A percentile compares a stretch with the other conserved stretches of the same genome.
phyloP scores from a whole-genome alignment of 441 rosid genomes.

The Melastoma candidum region DNA sequence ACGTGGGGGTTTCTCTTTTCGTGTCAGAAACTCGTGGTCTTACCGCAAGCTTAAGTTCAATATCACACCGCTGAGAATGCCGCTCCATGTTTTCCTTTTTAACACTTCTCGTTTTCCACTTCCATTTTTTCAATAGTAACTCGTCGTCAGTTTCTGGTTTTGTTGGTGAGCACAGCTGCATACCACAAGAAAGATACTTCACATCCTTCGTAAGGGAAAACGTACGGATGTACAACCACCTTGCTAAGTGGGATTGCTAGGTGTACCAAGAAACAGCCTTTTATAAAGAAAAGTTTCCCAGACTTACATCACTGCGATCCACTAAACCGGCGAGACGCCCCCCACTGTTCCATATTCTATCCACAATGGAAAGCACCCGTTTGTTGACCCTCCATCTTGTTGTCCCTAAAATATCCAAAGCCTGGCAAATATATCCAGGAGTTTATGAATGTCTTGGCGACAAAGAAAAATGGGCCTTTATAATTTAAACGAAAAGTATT shows the following conservation, averaged over 20 bases:
- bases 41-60: conserved; percentile 88
- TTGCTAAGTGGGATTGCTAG: neutral
- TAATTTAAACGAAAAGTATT: too few species aligned
- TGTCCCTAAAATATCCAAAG: conserved; percentile 85
- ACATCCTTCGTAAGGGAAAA: too few species aligned
- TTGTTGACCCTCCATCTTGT: conserved; percentile 88
- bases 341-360: conserved; percentile 73
- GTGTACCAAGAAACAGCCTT: too few species aligned
- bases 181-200: conserved; percentile 3
- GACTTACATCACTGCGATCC: conserved; percentile 71
- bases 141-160: conserved; percentile 52
- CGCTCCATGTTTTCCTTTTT: conserved; percentile 77
- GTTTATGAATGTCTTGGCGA: neutral
- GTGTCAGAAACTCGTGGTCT: conserved; percentile 17
- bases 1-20: neutral
- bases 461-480: neutral
- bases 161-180: conserved; percentile 61
- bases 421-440: conserved; percentile 24
- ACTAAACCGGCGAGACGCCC: conserved; percentile 84
- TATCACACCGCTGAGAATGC: conserved; percentile 80
- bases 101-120: conserved; percentile 63
- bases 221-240: neutral
- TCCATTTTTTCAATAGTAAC: conserved; percentile 57
- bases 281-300: conserved; percentile 4
- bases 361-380: conserved; percentile 64